Evolutionary conservation across 1,284 basidiomycete genomes (phyloP).

Genomic region (Volvariella surrecta): DNA sequence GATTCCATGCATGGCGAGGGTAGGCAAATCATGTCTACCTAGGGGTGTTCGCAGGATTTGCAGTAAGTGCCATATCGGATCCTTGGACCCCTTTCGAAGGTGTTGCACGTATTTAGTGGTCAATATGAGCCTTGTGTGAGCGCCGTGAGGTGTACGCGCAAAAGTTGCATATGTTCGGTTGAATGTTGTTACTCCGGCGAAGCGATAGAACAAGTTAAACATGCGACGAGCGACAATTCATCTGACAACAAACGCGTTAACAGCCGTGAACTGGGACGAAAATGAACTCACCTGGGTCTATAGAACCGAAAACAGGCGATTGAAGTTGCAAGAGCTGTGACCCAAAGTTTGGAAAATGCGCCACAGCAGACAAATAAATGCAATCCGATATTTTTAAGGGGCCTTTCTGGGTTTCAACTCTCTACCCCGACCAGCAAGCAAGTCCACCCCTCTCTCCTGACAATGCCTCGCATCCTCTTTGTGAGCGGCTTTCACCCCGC

Average conservation of each 20-base stretch:
- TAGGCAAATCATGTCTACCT: slow-evolving; percentile 10
- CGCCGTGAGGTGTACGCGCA: background rate
- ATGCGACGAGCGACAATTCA: slow-evolving; percentile 16
- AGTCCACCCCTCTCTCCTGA: slow-evolving; percentile 1
- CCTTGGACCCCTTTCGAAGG: slow-evolving; percentile 18
- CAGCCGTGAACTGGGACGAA: too few relatives aligned
- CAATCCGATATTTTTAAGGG: slow-evolving; percentile 17
- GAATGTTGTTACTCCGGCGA: slow-evolving; percentile 7
- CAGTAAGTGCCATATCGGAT: slow-evolving; percentile 26
- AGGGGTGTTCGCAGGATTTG: slow-evolving; percentile 16
- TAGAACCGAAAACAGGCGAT: background rate
- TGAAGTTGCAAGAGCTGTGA: background rate
- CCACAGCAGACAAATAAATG: slow-evolving; percentile 31
- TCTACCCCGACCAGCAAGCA: slow-evolving; percentile 9
- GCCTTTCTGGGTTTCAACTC: slow-evolving; percentile 10
- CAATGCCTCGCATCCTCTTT: slow-evolving; percentile 76
- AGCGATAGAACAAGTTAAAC: slow-evolving; percentile 14
- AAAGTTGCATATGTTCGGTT: background rate
- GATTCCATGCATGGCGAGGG: slow-evolving; percentile 21
- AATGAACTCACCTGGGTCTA: too few relatives aligned
- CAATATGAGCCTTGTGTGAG: slow-evolving; percentile 12
- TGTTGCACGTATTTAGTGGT: slow-evolving; percentile 20
- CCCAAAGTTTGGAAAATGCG: slow-evolving; percentile 9
- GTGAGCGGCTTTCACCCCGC: slow-evolving; percentile 78
- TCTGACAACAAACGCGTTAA: slow-evolving; percentile 11